These are phyloP conservation scores for Leonotis leonurus DNA, from an alignment of 257 asterid genomes.

Conservation along the genomic window DNA sequence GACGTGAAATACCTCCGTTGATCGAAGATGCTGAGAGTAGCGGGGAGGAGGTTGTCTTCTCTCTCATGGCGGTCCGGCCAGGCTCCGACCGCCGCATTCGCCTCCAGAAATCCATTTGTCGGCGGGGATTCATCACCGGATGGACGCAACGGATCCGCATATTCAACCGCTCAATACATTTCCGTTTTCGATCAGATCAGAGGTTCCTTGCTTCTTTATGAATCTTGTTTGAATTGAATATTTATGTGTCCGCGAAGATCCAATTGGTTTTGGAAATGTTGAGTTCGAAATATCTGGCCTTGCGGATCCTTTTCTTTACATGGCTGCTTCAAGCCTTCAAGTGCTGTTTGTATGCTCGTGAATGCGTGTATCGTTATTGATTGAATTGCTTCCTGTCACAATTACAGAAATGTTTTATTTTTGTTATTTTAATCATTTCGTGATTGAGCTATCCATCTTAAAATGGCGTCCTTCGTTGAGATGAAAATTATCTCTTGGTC, in stretches of 20 bases:
- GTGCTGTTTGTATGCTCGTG: neutral
- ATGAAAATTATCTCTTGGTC: neutral
- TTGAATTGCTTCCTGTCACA: neutral
- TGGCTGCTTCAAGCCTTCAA: neutral
- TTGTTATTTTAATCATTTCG: neutral
- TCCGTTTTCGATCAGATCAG: conserved; percentile 38
- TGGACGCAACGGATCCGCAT: conserved; percentile 22
- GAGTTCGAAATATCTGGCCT: neutral
- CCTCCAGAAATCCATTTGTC: conserved; percentile 25
- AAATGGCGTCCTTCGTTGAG: neutral
- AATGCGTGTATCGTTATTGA: neutral
- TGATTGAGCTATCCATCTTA: neutral
- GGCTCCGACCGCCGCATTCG: conserved; percentile 34
- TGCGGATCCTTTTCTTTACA: neutral
- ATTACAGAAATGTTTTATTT: neutral
- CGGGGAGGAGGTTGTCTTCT: conserved; percentile 58
- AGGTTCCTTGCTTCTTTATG: conserved; percentile 30
- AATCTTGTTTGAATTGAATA: neutral
- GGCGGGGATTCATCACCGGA: conserved; percentile 35
- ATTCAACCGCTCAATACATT: conserved; percentile 21
- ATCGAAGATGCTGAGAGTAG: conserved; percentile 45
- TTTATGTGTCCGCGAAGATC: neutral
- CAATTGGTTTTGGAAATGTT: neutral
- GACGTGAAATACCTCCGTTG: neutral
- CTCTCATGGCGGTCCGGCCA: conserved; percentile 42